Conservation (phyloP, 1,139 yeast genomes). For the Blastobotrys raffinosifermentans region DNA sequence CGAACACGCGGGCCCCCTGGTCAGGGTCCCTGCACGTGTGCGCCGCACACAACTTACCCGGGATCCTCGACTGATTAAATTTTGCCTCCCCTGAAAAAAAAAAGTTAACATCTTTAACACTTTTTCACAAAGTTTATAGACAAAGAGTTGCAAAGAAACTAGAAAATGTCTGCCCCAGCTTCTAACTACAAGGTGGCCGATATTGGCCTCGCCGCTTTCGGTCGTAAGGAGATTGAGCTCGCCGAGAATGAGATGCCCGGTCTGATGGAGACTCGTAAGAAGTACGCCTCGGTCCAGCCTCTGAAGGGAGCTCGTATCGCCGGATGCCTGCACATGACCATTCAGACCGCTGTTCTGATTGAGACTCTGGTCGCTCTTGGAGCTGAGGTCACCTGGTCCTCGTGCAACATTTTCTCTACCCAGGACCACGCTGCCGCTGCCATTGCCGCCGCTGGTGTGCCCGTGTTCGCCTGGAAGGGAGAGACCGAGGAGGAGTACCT, state of each 20-base stretch:
- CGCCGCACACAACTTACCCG: no score
- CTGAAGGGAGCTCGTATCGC: constrained; percentile 98
- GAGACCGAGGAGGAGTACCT: constrained; percentile 99
- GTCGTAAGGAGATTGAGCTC: constrained; percentile 98
- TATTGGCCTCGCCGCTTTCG: constrained; percentile 98
- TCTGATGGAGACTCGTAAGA: constrained; percentile 93
- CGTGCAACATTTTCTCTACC: constrained; percentile 99
- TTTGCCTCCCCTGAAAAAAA: no score
- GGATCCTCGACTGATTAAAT: no score
- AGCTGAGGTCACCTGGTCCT: constrained; percentile 99
- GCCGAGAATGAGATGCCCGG: constrained; percentile 99
- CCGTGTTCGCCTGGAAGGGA: constrained; percentile 99
- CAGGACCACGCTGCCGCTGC: constrained; percentile 99
- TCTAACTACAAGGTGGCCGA: constrained; percentile 93
- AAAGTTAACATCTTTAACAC: no score
- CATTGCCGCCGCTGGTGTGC: constrained; percentile 98
- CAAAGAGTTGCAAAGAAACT: constrained; percentile 4
- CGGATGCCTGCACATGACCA: constrained; percentile 99
- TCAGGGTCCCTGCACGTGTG: neutral
- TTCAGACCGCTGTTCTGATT: constrained; percentile 98
- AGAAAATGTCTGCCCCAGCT: constrained; percentile 32
- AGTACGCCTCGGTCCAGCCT: constrained; percentile 90
- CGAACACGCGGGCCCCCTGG: no score
- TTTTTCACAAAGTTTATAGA: no score
- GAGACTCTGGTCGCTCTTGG: constrained; percentile 97